Base-by-base conservation (phyloP, 2,329 filamentous ascomycete species). In the Neurospora crassa region DNA sequence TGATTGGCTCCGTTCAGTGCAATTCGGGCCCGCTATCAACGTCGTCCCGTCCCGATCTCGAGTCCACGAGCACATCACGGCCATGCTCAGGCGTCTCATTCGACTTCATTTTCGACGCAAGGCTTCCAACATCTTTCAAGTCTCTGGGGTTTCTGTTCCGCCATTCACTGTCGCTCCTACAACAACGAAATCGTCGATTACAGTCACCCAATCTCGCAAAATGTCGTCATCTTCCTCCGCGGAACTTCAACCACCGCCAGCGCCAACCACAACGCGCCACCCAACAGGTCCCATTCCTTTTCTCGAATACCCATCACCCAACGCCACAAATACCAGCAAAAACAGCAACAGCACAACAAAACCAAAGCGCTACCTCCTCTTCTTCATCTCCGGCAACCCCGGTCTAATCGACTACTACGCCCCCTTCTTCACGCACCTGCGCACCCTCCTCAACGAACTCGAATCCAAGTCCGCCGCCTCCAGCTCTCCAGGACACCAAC, bases 351-450 rank as follows among this genome's bases (percentile, higher is more conserved):
- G 14, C 71, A 69, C 72, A 37, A 68, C 72, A 63, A 63, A 34
- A 37, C 53, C 53, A 10, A 63, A 63, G 29, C 29, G 53, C 53
- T 63, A 63, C 29, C 85, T 94, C 68, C 82, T 94, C 75, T 93
- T 89, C 82, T 91, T 92, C 79, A 84, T 95, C 53, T 88, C 90
- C 40, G 92, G 92, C 24, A 95, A 95, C 74, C 92, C 92, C 5
- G 92, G 92, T 5, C 83, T 93, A 20, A 86, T 94, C 69, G 87
- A 86, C 71, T 95, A 92, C 84, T 95, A 95, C 80, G 82, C 81
- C 71, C 84, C 87, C 45, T 95, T 93, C 79, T 83, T 94, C 12
- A 82, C 82, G 0, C 82, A 84, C 16, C 81, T 94, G 2, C 83
- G 88, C 67, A 78, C 80, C 0, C 80, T 88, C 14, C 81, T 93